Evolutionary conservation across 1,284 basidiomycete species (phyloP).

Genomic region (Ganoderma multipileum): DNA sequence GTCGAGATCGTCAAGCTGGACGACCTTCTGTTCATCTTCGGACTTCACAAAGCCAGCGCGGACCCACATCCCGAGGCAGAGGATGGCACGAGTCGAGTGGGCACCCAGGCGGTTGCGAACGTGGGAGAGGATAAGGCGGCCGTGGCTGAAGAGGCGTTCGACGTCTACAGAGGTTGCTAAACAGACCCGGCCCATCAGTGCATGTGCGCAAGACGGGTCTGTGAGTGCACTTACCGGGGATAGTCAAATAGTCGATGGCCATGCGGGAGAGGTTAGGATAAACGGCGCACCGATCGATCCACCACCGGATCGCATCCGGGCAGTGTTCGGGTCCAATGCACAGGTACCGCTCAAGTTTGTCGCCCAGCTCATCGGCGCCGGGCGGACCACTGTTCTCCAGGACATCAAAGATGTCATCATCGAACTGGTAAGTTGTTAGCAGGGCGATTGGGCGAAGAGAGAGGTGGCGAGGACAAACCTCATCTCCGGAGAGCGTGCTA

Average conservation of each 20-base stretch:
- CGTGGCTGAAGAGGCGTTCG: not conserved
- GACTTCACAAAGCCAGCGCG: not conserved
- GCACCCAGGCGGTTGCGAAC: not conserved
- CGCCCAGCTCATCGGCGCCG: too few species aligned
- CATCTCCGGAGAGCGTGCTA: too few species aligned
- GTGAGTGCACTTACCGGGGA: not conserved
- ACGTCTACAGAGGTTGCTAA: not conserved
- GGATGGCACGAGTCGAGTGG: not conserved
- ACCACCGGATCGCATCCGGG: not conserved
- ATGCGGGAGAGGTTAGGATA: not conserved
- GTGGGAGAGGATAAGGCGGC: not conserved
- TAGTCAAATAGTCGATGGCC: not conserved
- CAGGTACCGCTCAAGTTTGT: too few species aligned
- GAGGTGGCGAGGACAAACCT: too few species aligned
- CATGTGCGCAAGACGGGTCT: too few species aligned
- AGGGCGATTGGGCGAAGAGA: too few species aligned
- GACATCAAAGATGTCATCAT: too few species aligned
- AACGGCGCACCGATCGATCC: not conserved
- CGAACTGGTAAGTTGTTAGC: too few species aligned
- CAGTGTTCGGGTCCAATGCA: too few species aligned
- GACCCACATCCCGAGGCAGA: not conserved
- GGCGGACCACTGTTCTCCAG: too few species aligned
- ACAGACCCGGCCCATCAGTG: too few species aligned
- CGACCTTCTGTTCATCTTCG: not conserved
- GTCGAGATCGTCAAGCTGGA: too few species aligned